Evolutionary conservation across 2,329 filamentous ascomycete genomes (phyloP).

Genomic region (Raffaelea ambrosiae): DNA sequence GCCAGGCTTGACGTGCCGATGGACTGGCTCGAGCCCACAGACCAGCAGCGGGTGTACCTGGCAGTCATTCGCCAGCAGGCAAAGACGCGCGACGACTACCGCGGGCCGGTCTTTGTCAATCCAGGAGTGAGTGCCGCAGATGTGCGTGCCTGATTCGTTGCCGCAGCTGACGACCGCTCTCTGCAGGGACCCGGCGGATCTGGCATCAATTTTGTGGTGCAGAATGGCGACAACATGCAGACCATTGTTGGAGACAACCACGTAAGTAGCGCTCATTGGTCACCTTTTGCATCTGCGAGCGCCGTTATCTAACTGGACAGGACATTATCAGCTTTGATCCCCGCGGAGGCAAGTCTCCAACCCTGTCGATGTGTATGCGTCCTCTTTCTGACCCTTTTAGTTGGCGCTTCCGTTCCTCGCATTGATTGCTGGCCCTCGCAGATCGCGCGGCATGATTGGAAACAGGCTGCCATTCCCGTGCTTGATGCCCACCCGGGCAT

Average conservation of each 20-base stretch:
- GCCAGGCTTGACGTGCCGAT: slow-evolving; percentile 28
- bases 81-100: slow-evolving; percentile 15
- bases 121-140: slow-evolving; percentile 21
- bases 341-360: slow-evolving; percentile 27
- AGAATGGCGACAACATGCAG: slow-evolving; percentile 26
- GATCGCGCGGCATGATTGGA: slow-evolving; percentile 33
- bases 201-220: slow-evolving; percentile 24
- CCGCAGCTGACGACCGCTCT: no score
- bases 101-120: slow-evolving; percentile 29
- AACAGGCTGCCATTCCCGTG: slow-evolving; percentile 30
- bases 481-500: slow-evolving; percentile 38
- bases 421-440: slow-evolving; percentile 40
- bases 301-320: slow-evolving; percentile 15
- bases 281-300: not conserved
- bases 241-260: slow-evolving; percentile 37
- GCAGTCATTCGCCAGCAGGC: slow-evolving; percentile 26
- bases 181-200: slow-evolving; percentile 38
- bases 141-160: not conserved
- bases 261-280: slow-evolving; percentile 18
- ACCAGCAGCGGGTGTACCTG: slow-evolving; percentile 22
- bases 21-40: slow-evolving; percentile 29
- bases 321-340: slow-evolving; percentile 44
- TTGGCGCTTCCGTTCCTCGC: slow-evolving; percentile 39
- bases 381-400: slow-evolving; percentile 9
- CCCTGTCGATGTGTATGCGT: not conserved